These are phyloP conservation scores for Cruciata laevipes DNA, from an alignment of 257 asterid species.

Conservation along the genomic window DNA sequence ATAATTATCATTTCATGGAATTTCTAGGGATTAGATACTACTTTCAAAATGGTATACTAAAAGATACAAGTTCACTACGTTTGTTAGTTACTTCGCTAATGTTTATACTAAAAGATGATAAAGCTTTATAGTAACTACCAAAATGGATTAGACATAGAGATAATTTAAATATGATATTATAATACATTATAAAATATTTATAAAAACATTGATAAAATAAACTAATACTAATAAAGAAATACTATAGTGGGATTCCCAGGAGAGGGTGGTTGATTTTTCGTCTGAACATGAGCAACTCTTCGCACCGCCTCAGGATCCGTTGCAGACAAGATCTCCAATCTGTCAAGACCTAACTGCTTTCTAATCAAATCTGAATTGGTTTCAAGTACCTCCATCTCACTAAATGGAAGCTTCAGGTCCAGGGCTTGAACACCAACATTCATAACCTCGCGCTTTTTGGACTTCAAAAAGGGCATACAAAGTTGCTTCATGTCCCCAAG, in stretches of 20 bases:
- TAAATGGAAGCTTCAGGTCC: slow-evolving; percentile 75
- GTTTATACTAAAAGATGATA: too few relatives aligned
- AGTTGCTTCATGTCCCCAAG: slow-evolving; percentile 56
- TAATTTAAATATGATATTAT: too few relatives aligned
- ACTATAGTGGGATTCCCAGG: slow-evolving; percentile 81
- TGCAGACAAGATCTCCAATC: slow-evolving; percentile 49
- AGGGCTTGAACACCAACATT: slow-evolving; percentile 67
- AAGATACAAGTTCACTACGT: too few relatives aligned
- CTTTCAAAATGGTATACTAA: too few relatives aligned
- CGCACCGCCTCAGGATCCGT: slow-evolving; percentile 38
- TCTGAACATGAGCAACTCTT: slow-evolving; percentile 46
- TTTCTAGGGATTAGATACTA: too few relatives aligned
- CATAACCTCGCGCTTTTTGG: slow-evolving; percentile 72
- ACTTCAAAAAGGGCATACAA: slow-evolving; percentile 89
- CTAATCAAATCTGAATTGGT: slow-evolving; percentile 57
- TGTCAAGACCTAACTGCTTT: slow-evolving; percentile 76
- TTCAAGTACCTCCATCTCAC: slow-evolving; percentile 67
- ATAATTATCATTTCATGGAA: too few relatives aligned
- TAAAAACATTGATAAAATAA: too few relatives aligned
- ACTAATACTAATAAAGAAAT: slow-evolving; percentile 27
- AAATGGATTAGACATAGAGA: too few relatives aligned
- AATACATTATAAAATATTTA: too few relatives aligned
- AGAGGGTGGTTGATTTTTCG: slow-evolving; percentile 61
- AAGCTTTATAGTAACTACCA: too few relatives aligned
- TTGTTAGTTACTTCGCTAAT: too few relatives aligned